phyloP scores from a whole-genome alignment of 345 rosid genomes.

The Eucalyptus grandis region DNA sequence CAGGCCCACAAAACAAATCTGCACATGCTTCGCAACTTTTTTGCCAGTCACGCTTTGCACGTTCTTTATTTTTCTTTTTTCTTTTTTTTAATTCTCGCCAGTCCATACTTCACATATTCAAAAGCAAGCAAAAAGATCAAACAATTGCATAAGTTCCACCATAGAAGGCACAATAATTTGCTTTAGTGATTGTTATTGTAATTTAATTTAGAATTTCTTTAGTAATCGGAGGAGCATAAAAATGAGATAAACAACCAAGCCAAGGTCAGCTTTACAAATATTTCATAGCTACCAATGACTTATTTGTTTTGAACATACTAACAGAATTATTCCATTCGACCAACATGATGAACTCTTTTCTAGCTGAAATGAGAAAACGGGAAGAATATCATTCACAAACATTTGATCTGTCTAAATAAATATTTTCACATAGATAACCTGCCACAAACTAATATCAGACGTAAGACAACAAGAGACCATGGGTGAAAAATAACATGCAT shows the following conservation, averaged over 20 bases:
- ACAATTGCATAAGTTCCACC: neutral
- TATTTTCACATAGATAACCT: neutral
- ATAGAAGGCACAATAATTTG: neutral
- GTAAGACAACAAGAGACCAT: neutral
- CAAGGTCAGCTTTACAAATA: neutral
- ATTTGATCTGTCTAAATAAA: neutral
- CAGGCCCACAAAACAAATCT: neutral
- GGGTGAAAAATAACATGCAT: neutral
- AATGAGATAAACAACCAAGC: neutral
- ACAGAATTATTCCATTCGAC: neutral
- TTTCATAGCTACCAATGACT: neutral
- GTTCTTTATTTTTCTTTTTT: neutral
- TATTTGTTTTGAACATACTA: neutral
- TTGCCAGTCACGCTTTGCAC: neutral
- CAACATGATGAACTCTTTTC: neutral
- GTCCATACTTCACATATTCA: neutral
- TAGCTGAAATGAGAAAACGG: neutral
- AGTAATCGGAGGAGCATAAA: neutral
- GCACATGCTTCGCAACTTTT: neutral
- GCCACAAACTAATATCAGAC: neutral
- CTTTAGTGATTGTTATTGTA: neutral
- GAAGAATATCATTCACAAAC: neutral
- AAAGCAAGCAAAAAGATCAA: neutral
- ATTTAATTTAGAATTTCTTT: neutral
- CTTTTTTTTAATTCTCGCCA: neutral